A percentile compares a stretch with the other conserved stretches of the same genome.
Evolutionary conservation across 805 yeast genomes (phyloP).

Genomic region (Kluyveromyces dobzhanskii): DNA sequence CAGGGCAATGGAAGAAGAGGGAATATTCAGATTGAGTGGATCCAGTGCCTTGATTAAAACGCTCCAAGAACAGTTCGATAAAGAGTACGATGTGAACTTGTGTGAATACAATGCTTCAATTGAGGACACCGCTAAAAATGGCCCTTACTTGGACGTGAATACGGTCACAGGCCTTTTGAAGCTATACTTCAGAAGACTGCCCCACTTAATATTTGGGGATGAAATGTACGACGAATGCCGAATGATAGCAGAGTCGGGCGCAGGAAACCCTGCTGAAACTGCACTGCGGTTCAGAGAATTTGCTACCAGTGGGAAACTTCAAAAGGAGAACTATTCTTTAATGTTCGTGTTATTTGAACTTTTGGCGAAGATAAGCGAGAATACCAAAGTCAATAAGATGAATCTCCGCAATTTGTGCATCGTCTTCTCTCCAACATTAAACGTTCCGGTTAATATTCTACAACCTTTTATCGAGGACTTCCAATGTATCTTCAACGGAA

Average conservation of each 20-base stretch:
- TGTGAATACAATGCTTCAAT: conserved; percentile 28
- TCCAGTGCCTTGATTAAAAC: conserved; percentile 68
- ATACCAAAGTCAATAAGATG: conserved; percentile 70
- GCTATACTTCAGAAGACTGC: conserved; percentile 70
- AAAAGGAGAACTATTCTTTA: conserved; percentile 48
- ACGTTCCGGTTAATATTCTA: conserved; percentile 54
- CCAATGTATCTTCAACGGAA: conserved; percentile 50
- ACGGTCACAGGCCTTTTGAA: conserved; percentile 83
- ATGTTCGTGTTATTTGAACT: conserved; percentile 60
- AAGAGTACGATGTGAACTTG: conserved; percentile 60
- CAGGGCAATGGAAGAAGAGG: conserved; percentile 78
- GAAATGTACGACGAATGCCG: conserved; percentile 35
- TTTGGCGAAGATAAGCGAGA: conserved; percentile 53
- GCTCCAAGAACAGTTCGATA: conserved; percentile 62
- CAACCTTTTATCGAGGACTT: conserved; percentile 55
- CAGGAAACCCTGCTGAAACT: conserved; percentile 23
- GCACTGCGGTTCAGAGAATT: conserved; percentile 30
- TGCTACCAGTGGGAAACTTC: conserved; percentile 31
- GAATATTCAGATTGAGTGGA: conserved; percentile 85
- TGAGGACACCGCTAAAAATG: conserved; percentile 8
- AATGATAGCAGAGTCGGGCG: conserved; percentile 26
- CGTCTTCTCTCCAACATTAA: conserved; percentile 75
- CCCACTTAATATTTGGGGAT: conserved; percentile 57
- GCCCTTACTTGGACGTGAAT: conserved; percentile 56
- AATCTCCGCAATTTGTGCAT: conserved; percentile 68